phyloP scores from a whole-genome alignment of 352 stramenopile species.

The Phytophthora quininea region DNA sequence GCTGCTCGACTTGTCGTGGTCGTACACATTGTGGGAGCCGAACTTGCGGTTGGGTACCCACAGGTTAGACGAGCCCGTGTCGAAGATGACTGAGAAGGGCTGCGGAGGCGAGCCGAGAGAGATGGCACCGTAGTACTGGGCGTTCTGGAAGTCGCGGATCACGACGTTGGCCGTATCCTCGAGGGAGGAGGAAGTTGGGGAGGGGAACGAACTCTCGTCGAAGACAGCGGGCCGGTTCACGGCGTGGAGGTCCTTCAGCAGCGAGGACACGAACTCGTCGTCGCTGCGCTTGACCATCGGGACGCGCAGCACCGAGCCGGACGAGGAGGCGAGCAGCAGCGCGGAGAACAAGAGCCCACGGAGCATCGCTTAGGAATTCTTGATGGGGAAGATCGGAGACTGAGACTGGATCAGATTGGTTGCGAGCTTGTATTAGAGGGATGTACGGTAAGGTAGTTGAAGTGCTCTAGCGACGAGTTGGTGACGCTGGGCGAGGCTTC shows the following conservation, averaged over 20 bases:
- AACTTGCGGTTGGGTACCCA: conserved; percentile 93
- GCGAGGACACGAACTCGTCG: conserved; percentile 62
- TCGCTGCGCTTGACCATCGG: conserved; percentile 75
- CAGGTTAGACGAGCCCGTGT: conserved; percentile 97
- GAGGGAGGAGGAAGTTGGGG: neutral
- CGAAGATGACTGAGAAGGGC: conserved; percentile 95
- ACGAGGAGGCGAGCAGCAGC: conserved; percentile 17
- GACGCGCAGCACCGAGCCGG: conserved; percentile 58
- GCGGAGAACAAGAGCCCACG: conserved; percentile 29
- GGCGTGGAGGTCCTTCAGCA: conserved; percentile 55
- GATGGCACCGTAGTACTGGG: conserved; percentile 95
- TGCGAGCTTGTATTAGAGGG: too few species aligned
- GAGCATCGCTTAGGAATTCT: conserved; percentile 8
- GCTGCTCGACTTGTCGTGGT: conserved; percentile 83
- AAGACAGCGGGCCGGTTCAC: conserved; percentile 50
- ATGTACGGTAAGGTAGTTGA: neutral
- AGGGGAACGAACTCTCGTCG: conserved; percentile 23
- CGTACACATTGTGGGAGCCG: conserved; percentile 84
- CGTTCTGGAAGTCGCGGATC: conserved; percentile 94
- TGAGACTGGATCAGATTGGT: neutral
- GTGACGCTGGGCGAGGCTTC: neutral
- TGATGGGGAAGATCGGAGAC: too few species aligned
- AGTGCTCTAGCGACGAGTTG: neutral
- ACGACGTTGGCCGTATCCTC: conserved; percentile 49
- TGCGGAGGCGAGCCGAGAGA: conserved; percentile 92